Evolutionary conservation across 2,329 filamentous ascomycete species (phyloP).

Genomic region (Lanzia echinophila): DNA sequence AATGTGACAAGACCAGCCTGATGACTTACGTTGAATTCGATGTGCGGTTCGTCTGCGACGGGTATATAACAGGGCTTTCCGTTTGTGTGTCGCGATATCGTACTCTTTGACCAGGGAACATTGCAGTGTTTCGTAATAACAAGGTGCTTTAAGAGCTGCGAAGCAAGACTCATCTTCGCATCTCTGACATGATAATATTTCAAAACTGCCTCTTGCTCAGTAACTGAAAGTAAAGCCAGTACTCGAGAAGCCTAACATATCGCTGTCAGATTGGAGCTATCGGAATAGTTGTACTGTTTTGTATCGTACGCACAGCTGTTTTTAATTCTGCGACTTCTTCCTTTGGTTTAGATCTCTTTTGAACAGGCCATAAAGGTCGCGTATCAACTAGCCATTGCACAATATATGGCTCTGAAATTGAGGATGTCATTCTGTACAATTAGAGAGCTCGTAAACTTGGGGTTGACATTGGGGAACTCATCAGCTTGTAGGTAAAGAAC

Average conservation of each 20-base stretch:
- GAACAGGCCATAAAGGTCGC: constrained; percentile 47
- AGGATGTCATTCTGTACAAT: background rate
- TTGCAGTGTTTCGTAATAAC: constrained; percentile 53
- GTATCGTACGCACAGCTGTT: constrained; percentile 19
- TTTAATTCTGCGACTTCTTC: constrained; percentile 33
- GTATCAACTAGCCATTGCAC: constrained; percentile 60
- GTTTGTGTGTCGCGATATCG: constrained; percentile 47
- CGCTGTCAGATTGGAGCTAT: background rate
- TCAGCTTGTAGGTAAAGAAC: too few species aligned
- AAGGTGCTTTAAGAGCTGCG: constrained; percentile 66
- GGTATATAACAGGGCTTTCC: constrained; percentile 37
- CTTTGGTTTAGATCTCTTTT: constrained; percentile 30
- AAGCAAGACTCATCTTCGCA: constrained; percentile 67
- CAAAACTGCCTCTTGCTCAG: constrained; percentile 52
- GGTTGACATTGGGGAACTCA: too few species aligned
- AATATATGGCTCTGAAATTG: constrained; percentile 29
- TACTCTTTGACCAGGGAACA: constrained; percentile 55
- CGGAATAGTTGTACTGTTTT: background rate
- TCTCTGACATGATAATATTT: constrained; percentile 62
- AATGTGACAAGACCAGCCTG: constrained; percentile 70
- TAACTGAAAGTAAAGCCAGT: constrained; percentile 43
- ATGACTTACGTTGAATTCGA: constrained; percentile 71
- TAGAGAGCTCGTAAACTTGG: too few species aligned
- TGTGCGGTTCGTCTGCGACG: constrained; percentile 4
- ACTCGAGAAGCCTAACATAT: constrained; percentile 44